phyloP scores from a whole-genome alignment of 257 asterid species.

The Voacanga thouarsii region DNA sequence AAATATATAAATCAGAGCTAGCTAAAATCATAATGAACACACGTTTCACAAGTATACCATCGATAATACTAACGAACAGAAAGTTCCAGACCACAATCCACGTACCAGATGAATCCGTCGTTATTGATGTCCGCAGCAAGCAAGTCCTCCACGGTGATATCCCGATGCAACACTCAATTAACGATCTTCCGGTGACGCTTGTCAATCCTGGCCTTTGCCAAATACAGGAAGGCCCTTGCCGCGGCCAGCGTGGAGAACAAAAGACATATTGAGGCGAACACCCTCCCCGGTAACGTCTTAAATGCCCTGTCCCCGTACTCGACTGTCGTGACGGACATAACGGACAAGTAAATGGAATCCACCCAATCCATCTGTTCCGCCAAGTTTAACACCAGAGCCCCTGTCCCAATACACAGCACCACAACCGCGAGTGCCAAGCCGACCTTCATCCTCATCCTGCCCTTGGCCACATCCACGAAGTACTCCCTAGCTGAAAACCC shows the following conservation, averaged over 20 bases:
- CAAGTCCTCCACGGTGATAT: slow-evolving; percentile 44
- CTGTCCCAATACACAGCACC: slow-evolving; percentile 42
- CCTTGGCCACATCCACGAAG: slow-evolving; percentile 52
- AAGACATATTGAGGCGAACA: slow-evolving; percentile 51
- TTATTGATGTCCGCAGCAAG: slow-evolving; percentile 50
- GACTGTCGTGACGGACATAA: slow-evolving; percentile 59
- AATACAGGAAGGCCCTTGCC: slow-evolving; percentile 51
- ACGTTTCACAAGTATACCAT: too few species aligned
- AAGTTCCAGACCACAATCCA: too few species aligned
- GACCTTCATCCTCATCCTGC: slow-evolving; percentile 58
- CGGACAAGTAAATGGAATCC: slow-evolving; percentile 44
- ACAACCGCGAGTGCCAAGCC: slow-evolving; percentile 46
- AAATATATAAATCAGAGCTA: background rate
- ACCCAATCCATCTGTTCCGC: slow-evolving; percentile 40
- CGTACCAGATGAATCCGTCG: slow-evolving; percentile 43
- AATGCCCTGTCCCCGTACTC: slow-evolving; percentile 62
- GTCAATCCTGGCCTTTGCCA: slow-evolving; percentile 52
- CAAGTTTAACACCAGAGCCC: slow-evolving; percentile 28
- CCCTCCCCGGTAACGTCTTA: slow-evolving; percentile 35
- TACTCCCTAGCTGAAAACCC: slow-evolving; percentile 20
- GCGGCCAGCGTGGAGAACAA: slow-evolving; percentile 49
- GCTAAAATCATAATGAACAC: too few species aligned
- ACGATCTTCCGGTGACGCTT: slow-evolving; percentile 44
- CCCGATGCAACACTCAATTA: slow-evolving; percentile 47
- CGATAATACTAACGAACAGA: too few species aligned